phyloP scores from a whole-genome alignment of 2,329 filamentous ascomycete species.

The Venturia carpophila region DNA sequence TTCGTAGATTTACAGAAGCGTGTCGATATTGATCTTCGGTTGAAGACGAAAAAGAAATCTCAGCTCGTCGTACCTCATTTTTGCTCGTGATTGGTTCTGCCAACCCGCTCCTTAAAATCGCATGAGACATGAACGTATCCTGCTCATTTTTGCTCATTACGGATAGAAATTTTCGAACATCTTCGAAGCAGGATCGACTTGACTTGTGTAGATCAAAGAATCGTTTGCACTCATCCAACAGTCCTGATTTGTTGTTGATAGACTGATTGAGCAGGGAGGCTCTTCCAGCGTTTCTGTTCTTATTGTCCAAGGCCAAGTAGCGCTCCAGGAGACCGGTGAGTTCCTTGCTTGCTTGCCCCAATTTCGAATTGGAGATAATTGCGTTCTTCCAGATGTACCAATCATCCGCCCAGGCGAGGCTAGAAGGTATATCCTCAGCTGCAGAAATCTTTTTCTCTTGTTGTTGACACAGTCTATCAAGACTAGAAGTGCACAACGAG shows the following conservation, averaged over 20 bases:
- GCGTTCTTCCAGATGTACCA: conserved; percentile 17
- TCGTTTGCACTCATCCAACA: conserved; percentile 7
- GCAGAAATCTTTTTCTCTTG: background rate
- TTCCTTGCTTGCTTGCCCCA: conserved; percentile 7
- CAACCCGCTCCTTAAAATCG: background rate
- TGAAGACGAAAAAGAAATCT: background rate
- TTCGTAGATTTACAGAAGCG: background rate
- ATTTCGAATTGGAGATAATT: background rate
- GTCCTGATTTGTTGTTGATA: conserved; percentile 1
- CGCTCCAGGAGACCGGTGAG: background rate
- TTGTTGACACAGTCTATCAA: conserved; percentile 7
- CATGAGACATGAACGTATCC: background rate
- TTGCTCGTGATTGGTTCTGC: background rate
- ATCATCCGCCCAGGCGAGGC: conserved; percentile 15
- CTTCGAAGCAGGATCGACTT: conserved; percentile 16
- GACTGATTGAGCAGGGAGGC: conserved; percentile 9
- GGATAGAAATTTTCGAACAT: conserved; percentile 6
- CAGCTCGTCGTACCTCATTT: background rate
- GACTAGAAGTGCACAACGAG: conserved; percentile 1
- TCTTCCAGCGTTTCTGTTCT: conserved; percentile 13
- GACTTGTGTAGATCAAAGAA: conserved; percentile 10
- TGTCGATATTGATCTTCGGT: background rate
- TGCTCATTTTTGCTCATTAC: conserved; percentile 5
- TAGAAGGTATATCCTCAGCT: conserved; percentile 9
- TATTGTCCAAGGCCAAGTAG: conserved; percentile 9